Base-by-base conservation (phyloP, 352 stramenopile species). In the Elongisporangium anandrum region DNA sequence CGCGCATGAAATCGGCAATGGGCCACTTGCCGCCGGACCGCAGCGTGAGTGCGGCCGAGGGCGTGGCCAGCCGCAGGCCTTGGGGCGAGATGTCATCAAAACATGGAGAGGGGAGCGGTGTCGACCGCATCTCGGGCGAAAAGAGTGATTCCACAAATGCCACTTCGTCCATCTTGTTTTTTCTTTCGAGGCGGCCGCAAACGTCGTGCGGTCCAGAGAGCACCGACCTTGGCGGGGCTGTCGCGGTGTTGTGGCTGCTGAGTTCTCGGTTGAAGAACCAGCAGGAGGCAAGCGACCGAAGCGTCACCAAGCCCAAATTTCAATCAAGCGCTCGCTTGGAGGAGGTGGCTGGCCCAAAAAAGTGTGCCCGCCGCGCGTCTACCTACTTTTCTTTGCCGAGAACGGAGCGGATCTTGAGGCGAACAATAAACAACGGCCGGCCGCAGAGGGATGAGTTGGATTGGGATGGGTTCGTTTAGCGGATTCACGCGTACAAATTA, bases 131-230 rank as follows among this genome's bases (percentile, higher is more conserved):
- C 59, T 85, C 72, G 48, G 78, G 67, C 23, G 70, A 54, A 34
- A 85, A 82, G 10, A 88, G 69, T 63, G 78, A 88, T 69, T 88
- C 73, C 38, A 88, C 73, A 75, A 88, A 88, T 76, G 78, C 75
- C 60, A 73, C 65, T 63, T 85, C 78, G 61, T 88, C 78, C 75
- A 88, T 88, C 13, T 23, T 41, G 24, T 51, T 70, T 65, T 39
- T 57, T 57, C 60, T 67, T 41, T 38, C 51, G 49, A 53, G 50
- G 64, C 34, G 34, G 13, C 13, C 34, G 34, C 34, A 45, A 45
- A 17, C 34, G 34, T 45, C 34, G 34, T 45, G 34, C 34, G 34
- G 34, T 45, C 34, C 34, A 45, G 34, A 45, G 10, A 15, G 2
- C 34, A 45, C 34, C 34, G 34, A 45, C 34, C 13, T 9, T 45